phyloP scores from a whole-genome alignment of 768 basidiomycete species.

The Tulasnella sp. region DNA sequence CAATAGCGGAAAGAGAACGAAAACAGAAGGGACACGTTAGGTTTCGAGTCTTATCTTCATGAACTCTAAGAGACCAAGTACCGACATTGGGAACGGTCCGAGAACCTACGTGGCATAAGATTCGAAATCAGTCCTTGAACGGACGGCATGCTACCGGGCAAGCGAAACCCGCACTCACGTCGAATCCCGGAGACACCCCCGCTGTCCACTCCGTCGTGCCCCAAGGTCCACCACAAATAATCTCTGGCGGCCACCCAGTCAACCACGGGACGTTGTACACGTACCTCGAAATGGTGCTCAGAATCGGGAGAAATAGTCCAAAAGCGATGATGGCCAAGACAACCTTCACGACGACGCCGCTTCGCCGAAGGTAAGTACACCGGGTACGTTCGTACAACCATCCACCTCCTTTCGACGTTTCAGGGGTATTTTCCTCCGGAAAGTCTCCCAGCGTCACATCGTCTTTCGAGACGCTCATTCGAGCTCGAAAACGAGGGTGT shows the following conservation, averaged over 20 bases:
- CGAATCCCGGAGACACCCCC: background rate
- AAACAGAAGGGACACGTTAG: background rate
- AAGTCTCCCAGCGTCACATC: too few species aligned
- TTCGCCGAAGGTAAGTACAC: background rate
- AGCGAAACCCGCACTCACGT: background rate
- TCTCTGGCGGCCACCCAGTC: background rate
- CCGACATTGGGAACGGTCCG: background rate
- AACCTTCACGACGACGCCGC: background rate
- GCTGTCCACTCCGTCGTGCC: background rate
- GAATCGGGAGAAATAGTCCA: background rate
- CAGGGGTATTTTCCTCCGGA: background rate
- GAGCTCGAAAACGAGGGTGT: too few species aligned
- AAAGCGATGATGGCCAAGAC: background rate
- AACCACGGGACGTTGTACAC: background rate
- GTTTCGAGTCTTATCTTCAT: background rate
- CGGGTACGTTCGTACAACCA: background rate
- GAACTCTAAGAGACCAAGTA: background rate
- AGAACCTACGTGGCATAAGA: background rate
- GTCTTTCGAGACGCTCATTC: too few species aligned
- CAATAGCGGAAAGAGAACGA: background rate
- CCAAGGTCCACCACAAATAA: background rate
- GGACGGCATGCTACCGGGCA: background rate
- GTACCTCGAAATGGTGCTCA: background rate
- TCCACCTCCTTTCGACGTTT: background rate
- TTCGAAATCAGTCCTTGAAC: background rate